Percentiles rank a stretch among this genome's conserved stretches.
These are phyloP conservation scores for Aspergillus neoniger DNA, from an alignment of 2,329 filamentous ascomycete genomes.

Conservation along the genomic window DNA sequence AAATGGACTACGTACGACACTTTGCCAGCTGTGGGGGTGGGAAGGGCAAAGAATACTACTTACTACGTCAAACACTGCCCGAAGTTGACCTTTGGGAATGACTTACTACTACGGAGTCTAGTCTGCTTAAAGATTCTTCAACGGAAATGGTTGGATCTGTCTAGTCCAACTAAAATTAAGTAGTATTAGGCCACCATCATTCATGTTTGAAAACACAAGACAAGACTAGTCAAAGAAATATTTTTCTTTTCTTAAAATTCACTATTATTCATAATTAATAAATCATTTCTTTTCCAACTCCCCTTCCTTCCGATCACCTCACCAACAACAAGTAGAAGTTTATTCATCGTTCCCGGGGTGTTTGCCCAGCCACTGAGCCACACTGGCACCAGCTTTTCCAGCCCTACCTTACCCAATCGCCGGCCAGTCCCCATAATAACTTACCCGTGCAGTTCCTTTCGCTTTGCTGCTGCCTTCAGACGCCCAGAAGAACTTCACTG, in stretches of 20 bases:
- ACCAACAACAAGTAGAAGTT: not conserved
- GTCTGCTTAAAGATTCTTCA: not conserved
- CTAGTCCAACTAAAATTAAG: no score
- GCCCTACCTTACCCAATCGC: slow-evolving; percentile 15
- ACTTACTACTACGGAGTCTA: no score
- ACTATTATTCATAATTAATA: not conserved
- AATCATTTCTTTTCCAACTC: not conserved
- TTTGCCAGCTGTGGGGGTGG: not conserved
- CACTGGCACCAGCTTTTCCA: not conserved
- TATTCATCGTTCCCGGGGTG: slow-evolving; percentile 5
- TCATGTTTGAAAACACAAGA: no score
- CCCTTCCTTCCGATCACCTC: not conserved
- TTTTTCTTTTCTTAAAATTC: not conserved
- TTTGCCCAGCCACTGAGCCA: slow-evolving; percentile 13
- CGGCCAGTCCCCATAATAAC: slow-evolving; percentile 12
- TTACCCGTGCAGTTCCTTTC: slow-evolving; percentile 16
- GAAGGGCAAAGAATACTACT: not conserved
- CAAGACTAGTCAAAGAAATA: no score
- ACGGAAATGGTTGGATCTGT: not conserved
- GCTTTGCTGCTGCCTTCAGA: slow-evolving; percentile 27
- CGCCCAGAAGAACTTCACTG: slow-evolving; percentile 14
- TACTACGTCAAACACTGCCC: slow-evolving; percentile 3
- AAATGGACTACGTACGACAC: not conserved
- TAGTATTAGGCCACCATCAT: no score
- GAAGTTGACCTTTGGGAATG: not conserved